Conservation (phyloP, 768 basidiomycete genomes). For the Butyriboletus loyo region DNA sequence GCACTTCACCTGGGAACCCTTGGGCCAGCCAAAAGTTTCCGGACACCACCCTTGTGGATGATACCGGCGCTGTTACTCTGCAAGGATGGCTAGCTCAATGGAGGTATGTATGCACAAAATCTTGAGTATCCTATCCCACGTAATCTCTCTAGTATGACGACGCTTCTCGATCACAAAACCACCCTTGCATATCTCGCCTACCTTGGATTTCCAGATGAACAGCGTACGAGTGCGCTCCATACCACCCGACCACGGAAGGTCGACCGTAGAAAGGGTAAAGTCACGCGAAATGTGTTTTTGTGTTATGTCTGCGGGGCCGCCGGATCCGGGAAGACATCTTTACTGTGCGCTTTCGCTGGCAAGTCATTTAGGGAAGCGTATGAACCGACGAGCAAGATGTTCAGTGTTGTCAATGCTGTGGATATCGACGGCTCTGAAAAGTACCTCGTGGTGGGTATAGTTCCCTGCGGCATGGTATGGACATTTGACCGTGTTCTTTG, state of each 20-base stretch:
- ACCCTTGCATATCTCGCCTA: slow-evolving; percentile 95
- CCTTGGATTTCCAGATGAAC: slow-evolving; percentile 81
- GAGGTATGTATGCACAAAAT: slow-evolving; percentile 59
- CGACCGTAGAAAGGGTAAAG: slow-evolving; percentile 84
- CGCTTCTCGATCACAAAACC: slow-evolving; percentile 87
- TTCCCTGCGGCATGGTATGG: slow-evolving; percentile 34
- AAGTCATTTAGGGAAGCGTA: slow-evolving; percentile 74
- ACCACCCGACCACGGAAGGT: slow-evolving; percentile 81
- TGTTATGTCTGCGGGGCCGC: slow-evolving; percentile 95
- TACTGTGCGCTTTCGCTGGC: slow-evolving; percentile 81
- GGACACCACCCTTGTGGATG: slow-evolving; percentile 83
- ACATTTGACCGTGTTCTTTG: not conserved
- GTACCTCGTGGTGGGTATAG: slow-evolving; percentile 82
- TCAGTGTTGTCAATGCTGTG: slow-evolving; percentile 92
- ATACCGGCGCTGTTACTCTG: slow-evolving; percentile 86
- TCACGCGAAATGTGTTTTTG: slow-evolving; percentile 87
- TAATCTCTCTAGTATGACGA: slow-evolving; percentile 75
- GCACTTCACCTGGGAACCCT: slow-evolving; percentile 95
- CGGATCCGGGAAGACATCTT: slow-evolving; percentile 90
- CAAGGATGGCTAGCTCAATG: slow-evolving; percentile 99
- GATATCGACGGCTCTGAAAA: slow-evolving; percentile 94
- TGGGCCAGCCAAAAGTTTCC: slow-evolving; percentile 92
- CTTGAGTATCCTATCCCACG: not conserved
- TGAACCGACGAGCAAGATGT: slow-evolving; percentile 86
- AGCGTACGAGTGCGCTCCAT: slow-evolving; percentile 79